Conservation (phyloP, 306 rosid genomes). For the Dryas alaskensis region DNA sequence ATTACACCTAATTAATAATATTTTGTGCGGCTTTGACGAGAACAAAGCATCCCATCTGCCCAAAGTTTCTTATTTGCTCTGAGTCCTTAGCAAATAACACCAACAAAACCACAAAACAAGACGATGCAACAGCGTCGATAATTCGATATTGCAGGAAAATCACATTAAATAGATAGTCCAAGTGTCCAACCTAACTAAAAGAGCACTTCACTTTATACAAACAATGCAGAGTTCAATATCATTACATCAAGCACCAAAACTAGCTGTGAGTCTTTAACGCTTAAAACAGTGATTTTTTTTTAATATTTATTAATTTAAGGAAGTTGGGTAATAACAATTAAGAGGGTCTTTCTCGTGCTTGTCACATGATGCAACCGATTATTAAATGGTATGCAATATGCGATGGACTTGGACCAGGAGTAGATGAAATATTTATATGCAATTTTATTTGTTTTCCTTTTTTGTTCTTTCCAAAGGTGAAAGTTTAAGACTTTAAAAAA, state of each 20-base stretch:
- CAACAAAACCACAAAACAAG: neutral
- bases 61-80: too few species aligned
- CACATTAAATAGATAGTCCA: too few species aligned
- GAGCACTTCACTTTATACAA: too few species aligned
- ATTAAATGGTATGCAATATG: neutral
- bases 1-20: too few species aligned
- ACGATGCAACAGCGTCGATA: neutral
- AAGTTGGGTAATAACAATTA: neutral
- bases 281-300: too few species aligned
- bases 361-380: constrained; percentile 4
- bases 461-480: constrained; percentile 5
- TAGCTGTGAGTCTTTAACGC: too few species aligned
- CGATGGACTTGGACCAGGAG: neutral
- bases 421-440: constrained; percentile 12
- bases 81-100: neutral
- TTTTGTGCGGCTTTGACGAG: too few species aligned
- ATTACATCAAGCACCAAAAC: too few species aligned
- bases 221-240: too few species aligned
- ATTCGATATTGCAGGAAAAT: too few species aligned
- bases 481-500: neutral
- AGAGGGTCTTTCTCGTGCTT: neutral
- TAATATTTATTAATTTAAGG: neutral
- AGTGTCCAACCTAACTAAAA: too few species aligned
- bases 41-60: too few species aligned
- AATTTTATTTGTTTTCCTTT: neutral